Base-by-base conservation (phyloP, 805 yeast species). In the Wickerhamiella azyma region DNA sequence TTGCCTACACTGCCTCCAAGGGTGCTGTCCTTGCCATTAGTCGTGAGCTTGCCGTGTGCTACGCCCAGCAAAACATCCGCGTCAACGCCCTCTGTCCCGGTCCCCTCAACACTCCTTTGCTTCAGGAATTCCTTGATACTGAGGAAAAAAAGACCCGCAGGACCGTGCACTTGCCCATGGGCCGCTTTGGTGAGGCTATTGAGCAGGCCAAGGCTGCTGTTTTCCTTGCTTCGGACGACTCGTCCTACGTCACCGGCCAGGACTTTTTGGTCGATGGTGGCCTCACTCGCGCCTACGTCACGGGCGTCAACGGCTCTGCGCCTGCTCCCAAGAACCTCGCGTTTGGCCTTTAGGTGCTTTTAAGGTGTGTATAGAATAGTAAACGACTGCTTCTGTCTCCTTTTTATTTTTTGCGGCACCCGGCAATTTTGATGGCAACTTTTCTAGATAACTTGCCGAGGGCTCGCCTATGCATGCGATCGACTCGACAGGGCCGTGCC, bases 111-210 rank as follows among this genome's bases (percentile, higher is more conserved):
- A 75, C 79, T 13, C 79, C 79, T n/a, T 66, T 75, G 57, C 70
- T 77, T 48, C 73, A 71, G 61, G 72, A 68, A 51, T 76, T 75
- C 48, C 53, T 73, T 24, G 73, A 72, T 28, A 64, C 71, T 19
- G 74, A 77, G 70, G 78, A 74, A 57, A 61, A 68, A 53, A 69
- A 66, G 60, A 63, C 68, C 47, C 59, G 66, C 28, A 56, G 66
- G 48, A 60, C 64, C 9, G 64, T 62, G 28, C 66, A 62, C 45
- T 49, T 62, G 24, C 80, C 80, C 45, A 66, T 70, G 69, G 73
- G 75, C 55, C 67, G 79, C 58, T 74, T 75, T 71, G 79, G 80
- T 39, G 79, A 75, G 56, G 79, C 79, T 46, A 74, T 75, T 59
- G 80, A 75, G 57, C 76, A 74, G 57, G 77, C 77, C 47, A 77